These are phyloP conservation scores for Blastobotrys capitulatus DNA, from an alignment of 1,139 yeast species.

Conservation along the genomic window DNA sequence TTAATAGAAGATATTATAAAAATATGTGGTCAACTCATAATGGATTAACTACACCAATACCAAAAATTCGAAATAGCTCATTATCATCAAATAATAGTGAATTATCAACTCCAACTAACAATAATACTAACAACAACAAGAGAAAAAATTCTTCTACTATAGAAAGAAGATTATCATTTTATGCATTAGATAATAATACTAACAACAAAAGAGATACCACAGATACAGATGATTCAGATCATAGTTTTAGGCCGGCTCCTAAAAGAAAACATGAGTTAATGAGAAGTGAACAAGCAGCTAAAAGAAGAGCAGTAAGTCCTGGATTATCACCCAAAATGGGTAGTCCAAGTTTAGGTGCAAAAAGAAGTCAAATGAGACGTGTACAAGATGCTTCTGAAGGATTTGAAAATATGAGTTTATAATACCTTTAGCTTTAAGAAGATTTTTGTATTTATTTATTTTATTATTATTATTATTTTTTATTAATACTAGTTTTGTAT, in stretches of 20 bases:
- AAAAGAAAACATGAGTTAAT: constrained; percentile 17
- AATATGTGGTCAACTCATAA: not conserved
- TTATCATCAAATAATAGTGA: not conserved
- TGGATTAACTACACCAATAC: constrained; percentile 4
- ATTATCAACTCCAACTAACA: not conserved
- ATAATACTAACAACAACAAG: not conserved
- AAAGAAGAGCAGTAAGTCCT: constrained; percentile 32
- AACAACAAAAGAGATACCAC: constrained; percentile 7
- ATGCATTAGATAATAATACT: not conserved
- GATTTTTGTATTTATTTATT: too few relatives aligned
- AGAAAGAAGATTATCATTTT: not conserved
- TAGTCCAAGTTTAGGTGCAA: constrained; percentile 18
- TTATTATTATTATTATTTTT: too few relatives aligned
- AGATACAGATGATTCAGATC: constrained; percentile 23
- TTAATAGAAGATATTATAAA: constrained; percentile 5
- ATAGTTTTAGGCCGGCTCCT: constrained; percentile 10
- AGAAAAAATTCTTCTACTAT: too few relatives aligned
- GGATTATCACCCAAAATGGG: constrained; percentile 20
- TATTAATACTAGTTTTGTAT: too few relatives aligned
- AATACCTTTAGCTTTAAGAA: too few relatives aligned
- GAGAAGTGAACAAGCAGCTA: constrained; percentile 15
- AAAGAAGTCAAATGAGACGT: constrained; percentile 27
- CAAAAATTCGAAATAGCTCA: not conserved
- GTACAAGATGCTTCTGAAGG: constrained; percentile 29
- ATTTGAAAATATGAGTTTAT: constrained; percentile 22